Evolutionary conservation across 192 early-diverging fungal genomes (phyloP).

Genomic region (Podila epigama): DNA sequence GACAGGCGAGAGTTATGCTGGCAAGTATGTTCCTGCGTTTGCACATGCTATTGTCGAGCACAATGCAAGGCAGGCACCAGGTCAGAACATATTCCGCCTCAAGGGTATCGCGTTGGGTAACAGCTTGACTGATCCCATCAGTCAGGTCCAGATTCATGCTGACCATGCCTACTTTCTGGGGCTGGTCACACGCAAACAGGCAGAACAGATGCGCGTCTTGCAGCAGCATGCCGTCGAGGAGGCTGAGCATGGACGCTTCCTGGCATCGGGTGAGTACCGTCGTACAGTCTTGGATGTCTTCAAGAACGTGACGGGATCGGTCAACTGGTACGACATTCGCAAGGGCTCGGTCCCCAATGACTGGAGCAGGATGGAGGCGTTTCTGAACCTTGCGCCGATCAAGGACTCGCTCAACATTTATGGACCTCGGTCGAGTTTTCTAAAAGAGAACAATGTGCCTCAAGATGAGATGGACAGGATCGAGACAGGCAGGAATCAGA

Average conservation of each 20-base stretch:
- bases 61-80: conserved; percentile 47
- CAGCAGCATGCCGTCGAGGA: conserved; percentile 51
- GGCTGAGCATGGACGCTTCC: conserved; percentile 59
- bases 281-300: conserved; percentile 69
- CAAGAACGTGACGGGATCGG: conserved; percentile 68
- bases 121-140: conserved; percentile 69
- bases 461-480: conserved; percentile 24
- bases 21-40: conserved; percentile 78
- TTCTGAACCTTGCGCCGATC: conserved; percentile 62
- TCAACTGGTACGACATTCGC: conserved; percentile 85
- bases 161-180: conserved; percentile 63
- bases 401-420: conserved; percentile 70
- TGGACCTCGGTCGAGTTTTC: conserved; percentile 51
- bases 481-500: conserved; percentile 11
- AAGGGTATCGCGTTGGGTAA: conserved; percentile 60
- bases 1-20: conserved; percentile 68
- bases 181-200: conserved; percentile 56
- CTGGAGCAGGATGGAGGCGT: conserved; percentile 64
- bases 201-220: conserved; percentile 36
- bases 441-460: conserved; percentile 12
- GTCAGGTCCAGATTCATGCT: conserved; percentile 65
- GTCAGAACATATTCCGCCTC: conserved; percentile 8
- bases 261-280: conserved; percentile 55
- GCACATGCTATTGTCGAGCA: conserved; percentile 66
- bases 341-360: conserved; percentile 67